Evolutionary conservation across 2,329 filamentous ascomycete species (phyloP).

Genomic region (Pezizomycotina sp.): DNA sequence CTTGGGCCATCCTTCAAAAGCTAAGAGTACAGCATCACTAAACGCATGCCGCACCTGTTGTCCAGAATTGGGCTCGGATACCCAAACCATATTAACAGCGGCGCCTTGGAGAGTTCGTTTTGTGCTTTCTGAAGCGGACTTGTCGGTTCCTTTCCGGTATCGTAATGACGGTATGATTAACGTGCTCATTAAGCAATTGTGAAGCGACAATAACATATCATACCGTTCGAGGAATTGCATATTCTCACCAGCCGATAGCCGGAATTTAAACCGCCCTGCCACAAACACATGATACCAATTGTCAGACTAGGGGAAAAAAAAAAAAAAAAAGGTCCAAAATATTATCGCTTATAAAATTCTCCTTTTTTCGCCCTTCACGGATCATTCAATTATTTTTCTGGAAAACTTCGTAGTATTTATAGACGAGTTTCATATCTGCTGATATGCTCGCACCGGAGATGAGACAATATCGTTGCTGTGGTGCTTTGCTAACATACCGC

Average conservation of each 20-base stretch:
- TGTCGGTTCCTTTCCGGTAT: slow-evolving; percentile 9
- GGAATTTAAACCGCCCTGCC: slow-evolving; percentile 53
- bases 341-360: slow-evolving; percentile 1
- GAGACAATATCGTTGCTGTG: slow-evolving; percentile 9
- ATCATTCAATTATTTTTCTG: neutral
- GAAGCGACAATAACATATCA: slow-evolving; percentile 83
- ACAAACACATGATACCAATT: slow-evolving; percentile 22
- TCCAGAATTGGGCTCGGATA: slow-evolving; percentile 13
- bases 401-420: slow-evolving; percentile 11
- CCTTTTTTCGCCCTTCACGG: neutral
- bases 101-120: slow-evolving; percentile 11
- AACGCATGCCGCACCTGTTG: slow-evolving; percentile 22
- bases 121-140: slow-evolving; percentile 8
- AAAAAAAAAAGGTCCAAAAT: slow-evolving; percentile 21
- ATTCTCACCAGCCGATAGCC: slow-evolving; percentile 61
- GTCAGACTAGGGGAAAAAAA: slow-evolving; percentile 28
- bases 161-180: slow-evolving; percentile 34
- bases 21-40: slow-evolving; percentile 23
- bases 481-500: too few relatives aligned
- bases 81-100: slow-evolving; percentile 18
- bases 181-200: slow-evolving; percentile 61
- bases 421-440: slow-evolving; percentile 9
- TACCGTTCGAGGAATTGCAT: slow-evolving; percentile 80
- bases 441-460: slow-evolving; percentile 30
- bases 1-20: slow-evolving; percentile 30